Evolutionary conservation across 352 stramenopile genomes (phyloP), one percentile per base, ranked within the genome.

Genomic region (Pythium insidiosum): DNA sequence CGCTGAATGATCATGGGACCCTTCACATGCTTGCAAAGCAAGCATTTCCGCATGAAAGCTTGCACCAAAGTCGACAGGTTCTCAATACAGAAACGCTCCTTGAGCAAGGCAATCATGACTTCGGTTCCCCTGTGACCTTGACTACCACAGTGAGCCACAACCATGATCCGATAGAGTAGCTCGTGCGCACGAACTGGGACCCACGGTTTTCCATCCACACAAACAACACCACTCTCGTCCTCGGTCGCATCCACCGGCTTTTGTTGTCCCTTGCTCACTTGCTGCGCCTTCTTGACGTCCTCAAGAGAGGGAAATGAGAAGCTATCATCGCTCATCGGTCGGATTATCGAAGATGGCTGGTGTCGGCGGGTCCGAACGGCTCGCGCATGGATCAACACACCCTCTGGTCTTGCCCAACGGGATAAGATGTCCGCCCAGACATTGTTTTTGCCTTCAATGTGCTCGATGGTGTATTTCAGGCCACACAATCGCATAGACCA

Each of bases 131-230:
- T 38, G 38, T 61, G 53, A 31, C 53, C 46, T n/a, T 50, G 47
- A 4, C 4, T 29, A 18, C 53, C 53, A 40, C 53, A 61, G 31
- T 56, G 53, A 5, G 41, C 40, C 1, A 61, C 34, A 4, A 56
- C 18, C 29, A 49, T 44, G 4, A 51, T 23, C 2, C 39, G 38
- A 30, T 41, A 10, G 1, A 54, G 1, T 6, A 61, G 16, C n/a
- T 25, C 38, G n/a, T 33, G 19, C 6, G 38, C 38, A 2, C 24
- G 9, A n/a, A n/a, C n/a, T 20, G 39, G 51, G 22, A 60, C 55
- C 51, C 39, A 39, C 3, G 28, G 15, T 24, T 20, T 6, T 2
- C 23, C 41, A 20, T 38, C 18, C n/a, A 47, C 29, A 6, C 12
- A 16, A 4, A 43, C 16, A 12, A 21, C 3, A 3, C 30, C 19